A percentile compares a stretch with the other conserved stretches of the same genome.
Conservation (phyloP, 1,139 yeast species). For the Yamadazyma buinensis region DNA sequence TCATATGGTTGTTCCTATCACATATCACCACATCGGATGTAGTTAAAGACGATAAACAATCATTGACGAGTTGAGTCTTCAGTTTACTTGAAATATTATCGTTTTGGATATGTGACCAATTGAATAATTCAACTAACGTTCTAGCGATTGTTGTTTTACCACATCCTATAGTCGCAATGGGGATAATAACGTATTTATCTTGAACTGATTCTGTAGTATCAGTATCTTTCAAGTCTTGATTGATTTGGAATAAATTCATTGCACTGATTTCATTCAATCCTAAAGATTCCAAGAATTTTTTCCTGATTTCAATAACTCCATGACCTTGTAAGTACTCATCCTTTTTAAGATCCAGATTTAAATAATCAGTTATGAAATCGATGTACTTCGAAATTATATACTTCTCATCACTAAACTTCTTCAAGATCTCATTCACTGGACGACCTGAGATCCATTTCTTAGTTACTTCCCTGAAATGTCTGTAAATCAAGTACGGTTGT, state of each 20-base stretch:
- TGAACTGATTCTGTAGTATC: conserved; percentile 8
- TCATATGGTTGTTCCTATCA: conserved; percentile 81
- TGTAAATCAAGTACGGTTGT: conserved; percentile 87
- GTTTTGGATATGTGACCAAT: conserved; percentile 80
- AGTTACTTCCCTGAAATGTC: conserved; percentile 89
- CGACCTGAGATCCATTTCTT: conserved; percentile 46
- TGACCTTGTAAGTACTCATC: conserved; percentile 51
- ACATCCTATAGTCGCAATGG: conserved; percentile 90
- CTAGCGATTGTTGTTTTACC: conserved; percentile 87
- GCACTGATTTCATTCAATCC: conserved; percentile 28
- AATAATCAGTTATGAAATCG: conserved; percentile 56
- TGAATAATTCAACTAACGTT: conserved; percentile 51
- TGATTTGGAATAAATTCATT: conserved; percentile 25
- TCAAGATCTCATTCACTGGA: conserved; percentile 38
- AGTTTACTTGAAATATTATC: conserved; percentile 62
- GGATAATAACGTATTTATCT: conserved; percentile 60
- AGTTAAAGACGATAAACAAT: conserved; percentile 37
- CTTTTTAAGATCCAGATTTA: conserved; percentile 42
- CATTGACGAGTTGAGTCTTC: conserved; percentile 49
- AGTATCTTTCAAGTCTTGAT: conserved; percentile 17
- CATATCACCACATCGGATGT: conserved; percentile 54
- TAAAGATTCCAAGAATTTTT: conserved; percentile 51
- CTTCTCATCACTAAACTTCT: conserved; percentile 46
- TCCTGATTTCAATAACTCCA: conserved; percentile 72
- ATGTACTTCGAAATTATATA: conserved; percentile 65